Conservation (phyloP, 2,329 filamentous ascomycete genomes). For the Epicoccum sorghinum region DNA sequence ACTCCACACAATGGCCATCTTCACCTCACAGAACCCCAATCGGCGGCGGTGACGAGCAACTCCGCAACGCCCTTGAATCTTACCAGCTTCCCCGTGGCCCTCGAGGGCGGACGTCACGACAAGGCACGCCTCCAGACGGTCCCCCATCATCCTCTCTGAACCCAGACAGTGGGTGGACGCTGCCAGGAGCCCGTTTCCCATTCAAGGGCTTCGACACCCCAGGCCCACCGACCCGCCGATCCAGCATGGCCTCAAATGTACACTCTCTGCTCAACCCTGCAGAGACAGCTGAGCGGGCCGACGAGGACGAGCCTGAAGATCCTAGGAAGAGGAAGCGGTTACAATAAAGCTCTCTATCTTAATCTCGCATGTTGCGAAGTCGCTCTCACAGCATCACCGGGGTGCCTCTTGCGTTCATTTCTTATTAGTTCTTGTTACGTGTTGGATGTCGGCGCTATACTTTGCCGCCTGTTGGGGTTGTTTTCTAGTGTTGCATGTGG, state of each 20-base stretch:
- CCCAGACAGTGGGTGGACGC: slow-evolving; percentile 62
- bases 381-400: no score
- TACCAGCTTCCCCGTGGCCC: slow-evolving; percentile 67
- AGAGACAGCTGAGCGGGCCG: slow-evolving; percentile 69
- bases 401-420: no score
- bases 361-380: no score
- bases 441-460: no score
- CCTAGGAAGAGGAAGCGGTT: slow-evolving; percentile 66
- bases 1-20: slow-evolving; percentile 69
- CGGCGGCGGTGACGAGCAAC: slow-evolving; percentile 69
- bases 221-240: slow-evolving; percentile 68
- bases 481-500: no score
- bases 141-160: slow-evolving; percentile 57
- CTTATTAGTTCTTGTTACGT: no score
- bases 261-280: slow-evolving; percentile 71
- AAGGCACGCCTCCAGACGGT: slow-evolving; percentile 62
- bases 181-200: slow-evolving; percentile 58
- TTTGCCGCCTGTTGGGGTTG: no score
- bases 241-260: slow-evolving; percentile 74
- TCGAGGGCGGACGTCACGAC: slow-evolving; percentile 57
- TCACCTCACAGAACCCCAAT: slow-evolving; percentile 61
- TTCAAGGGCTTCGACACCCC: slow-evolving; percentile 58
- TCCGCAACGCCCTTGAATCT: slow-evolving; percentile 70
- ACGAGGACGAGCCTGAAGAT: slow-evolving; percentile 66
- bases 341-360: slow-evolving; percentile 19